Percentiles rank a stretch among this genome's conserved stretches.
Evolutionary conservation across 805 yeast species (phyloP).

Genomic region (Saitoella complicata): DNA sequence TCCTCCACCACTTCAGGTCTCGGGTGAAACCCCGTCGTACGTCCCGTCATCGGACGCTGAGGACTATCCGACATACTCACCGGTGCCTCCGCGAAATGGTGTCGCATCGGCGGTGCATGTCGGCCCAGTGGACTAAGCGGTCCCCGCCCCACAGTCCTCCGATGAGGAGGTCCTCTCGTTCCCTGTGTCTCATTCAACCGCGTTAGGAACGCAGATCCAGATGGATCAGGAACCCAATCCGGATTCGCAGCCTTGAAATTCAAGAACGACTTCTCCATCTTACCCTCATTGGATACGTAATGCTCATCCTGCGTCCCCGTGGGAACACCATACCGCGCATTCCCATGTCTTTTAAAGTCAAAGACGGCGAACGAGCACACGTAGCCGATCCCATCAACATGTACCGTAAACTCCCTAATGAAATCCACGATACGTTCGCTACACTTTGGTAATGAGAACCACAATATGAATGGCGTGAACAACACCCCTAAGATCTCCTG

Average conservation of each 20-base stretch:
- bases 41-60: no score
- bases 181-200: no score
- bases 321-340: constrained; percentile 2
- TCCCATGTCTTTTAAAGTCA: constrained; percentile 43
- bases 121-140: no score
- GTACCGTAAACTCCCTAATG: constrained; percentile 74
- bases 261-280: constrained; percentile 82
- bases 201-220: no score
- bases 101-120: no score
- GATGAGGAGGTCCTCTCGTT: no score
- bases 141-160: no score
- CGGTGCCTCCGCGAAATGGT: no score
- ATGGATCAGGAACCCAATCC: neutral
- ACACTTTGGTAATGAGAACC: constrained; percentile 62
- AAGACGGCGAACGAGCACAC: constrained; percentile 92
- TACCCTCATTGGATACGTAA: constrained; percentile 46
- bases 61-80: no score
- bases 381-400: constrained; percentile 87
- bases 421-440: constrained; percentile 74
- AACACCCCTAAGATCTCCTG: constrained; percentile 71
- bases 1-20: no score
- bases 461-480: constrained; percentile 75
- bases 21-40: no score
- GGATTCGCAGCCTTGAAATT: constrained; percentile 46
- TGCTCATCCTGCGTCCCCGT: constrained; percentile 18